Base-by-base conservation (phyloP, 2,329 filamentous ascomycete genomes). In the Xylariaceae sp. region DNA sequence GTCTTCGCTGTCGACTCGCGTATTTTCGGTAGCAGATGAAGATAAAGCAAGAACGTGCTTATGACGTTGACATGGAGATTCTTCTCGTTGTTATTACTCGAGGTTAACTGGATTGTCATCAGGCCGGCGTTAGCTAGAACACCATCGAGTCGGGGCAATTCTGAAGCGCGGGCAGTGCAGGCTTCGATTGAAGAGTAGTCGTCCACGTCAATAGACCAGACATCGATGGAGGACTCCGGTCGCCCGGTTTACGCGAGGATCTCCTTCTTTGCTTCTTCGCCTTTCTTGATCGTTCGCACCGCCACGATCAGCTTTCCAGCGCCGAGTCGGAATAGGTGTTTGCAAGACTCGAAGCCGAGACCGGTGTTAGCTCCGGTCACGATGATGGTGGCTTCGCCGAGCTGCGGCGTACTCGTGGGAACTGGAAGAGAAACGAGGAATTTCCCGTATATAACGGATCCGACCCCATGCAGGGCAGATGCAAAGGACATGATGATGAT, bases 61-160 rank as follows among this genome's bases (percentile, higher is more conserved):
- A 70, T 54, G 17, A 69, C 63, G 49, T 71, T 70, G 44, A 70
- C 61, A 18, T 70, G 75, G 53, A 84, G 63, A 1, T 71, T 77
- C 19, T 60, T 69, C 60, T 84, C 82, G 36, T 77, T 73, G 2
- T 71, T 76, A 46, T 79, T 76, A 0, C 63, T 69, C 0, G 61
- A 40, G 0, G 57, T 36, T 51, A 72, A 80, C 0, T 68, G 59
- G 1, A 12, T 14, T 0, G 73, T 75, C 10, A 69, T 64, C 5
- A 82, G 63, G 0, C 76, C 70, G 0, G 70, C 70, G 34, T 72
- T 81, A 31, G 71, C 69, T 4, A 79, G 62, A 0, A 74, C 69
- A 3, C 66, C 71, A 51, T 81, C 76, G 7, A 81, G 56, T 9
- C 72, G 69, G 0, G 65, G 47, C 4, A 80, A 63, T 1, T 63